Percentiles rank a stretch among this genome's conserved stretches.
phyloP scores from a whole-genome alignment of 176 grass and related monocot species.

The sorghum (Sorghum bicolor) region Sorghum_bicolor_NCBIv3 NC_012878.2:8361001-8361500 shows the following conservation, averaged over 20 bases:
- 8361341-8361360: too few species aligned
- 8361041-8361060: too few species aligned
- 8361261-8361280: slow-evolving; percentile 11
- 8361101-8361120: background rate
- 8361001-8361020: too few species aligned
- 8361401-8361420: background rate
- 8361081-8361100: slow-evolving; percentile 1
- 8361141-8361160: background rate
- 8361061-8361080: background rate
- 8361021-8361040: too few species aligned
- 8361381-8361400: too few species aligned
- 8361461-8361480: slow-evolving; percentile 38
- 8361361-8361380: too few species aligned
- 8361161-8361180: slow-evolving; percentile 27
- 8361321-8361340: too few species aligned
- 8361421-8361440: background rate
- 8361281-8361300: background rate
- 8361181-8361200: slow-evolving; percentile 33
- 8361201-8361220: slow-evolving; percentile 11
- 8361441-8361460: background rate
- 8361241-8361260: background rate
- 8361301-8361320: background rate
- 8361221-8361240: background rate
- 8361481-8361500: slow-evolving; percentile 36
- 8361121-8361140: slow-evolving; percentile 20